phyloP scores from a whole-genome alignment of 495 filamentous ascomycete genomes.

The Neurospora hispaniola region DNA sequence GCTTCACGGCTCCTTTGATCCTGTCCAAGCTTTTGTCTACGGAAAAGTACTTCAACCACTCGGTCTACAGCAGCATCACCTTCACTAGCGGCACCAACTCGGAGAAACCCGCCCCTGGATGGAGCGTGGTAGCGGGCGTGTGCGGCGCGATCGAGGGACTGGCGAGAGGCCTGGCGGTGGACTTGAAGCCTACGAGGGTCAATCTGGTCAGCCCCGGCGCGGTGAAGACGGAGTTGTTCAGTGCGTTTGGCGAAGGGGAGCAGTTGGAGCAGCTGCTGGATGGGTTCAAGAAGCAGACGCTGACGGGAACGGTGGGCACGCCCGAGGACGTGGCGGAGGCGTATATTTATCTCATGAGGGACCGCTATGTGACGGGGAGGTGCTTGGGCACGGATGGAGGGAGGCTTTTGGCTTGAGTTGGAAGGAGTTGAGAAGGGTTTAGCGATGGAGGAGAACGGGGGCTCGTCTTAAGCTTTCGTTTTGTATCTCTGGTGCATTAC shows the following conservation, averaged over 20 bases:
- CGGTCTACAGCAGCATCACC: constrained; percentile 11
- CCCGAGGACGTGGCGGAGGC: constrained; percentile 51
- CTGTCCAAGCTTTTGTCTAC: constrained; percentile 38
- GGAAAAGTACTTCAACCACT: constrained; percentile 26
- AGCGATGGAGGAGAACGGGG: background rate
- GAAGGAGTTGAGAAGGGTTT: background rate
- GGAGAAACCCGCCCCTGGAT: background rate
- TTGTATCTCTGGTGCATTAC: background rate
- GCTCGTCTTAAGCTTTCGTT: background rate
- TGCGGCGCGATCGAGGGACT: background rate
- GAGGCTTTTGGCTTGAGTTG: background rate
- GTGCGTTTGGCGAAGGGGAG: constrained; percentile 9
- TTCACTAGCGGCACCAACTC: constrained; percentile 40
- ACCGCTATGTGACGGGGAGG: constrained; percentile 16
- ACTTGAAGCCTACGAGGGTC: constrained; percentile 6
- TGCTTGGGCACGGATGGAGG: constrained; percentile 8
- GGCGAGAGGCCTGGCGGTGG: constrained; percentile 8
- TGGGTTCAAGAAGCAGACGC: constrained; percentile 12
- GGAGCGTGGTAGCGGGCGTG: background rate
- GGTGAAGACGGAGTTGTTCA: constrained; percentile 42
- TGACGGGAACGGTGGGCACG: constrained; percentile 36
- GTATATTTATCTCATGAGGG: constrained; percentile 54
- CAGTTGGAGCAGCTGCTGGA: constrained; percentile 21
- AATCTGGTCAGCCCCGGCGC: constrained; percentile 32
- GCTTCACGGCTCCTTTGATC: constrained; percentile 38